A percentile compares a stretch with the other conserved stretches of the same genome.
phyloP scores from a whole-genome alignment of 176 grass and related monocot species.

The Carex pumila region DNA sequence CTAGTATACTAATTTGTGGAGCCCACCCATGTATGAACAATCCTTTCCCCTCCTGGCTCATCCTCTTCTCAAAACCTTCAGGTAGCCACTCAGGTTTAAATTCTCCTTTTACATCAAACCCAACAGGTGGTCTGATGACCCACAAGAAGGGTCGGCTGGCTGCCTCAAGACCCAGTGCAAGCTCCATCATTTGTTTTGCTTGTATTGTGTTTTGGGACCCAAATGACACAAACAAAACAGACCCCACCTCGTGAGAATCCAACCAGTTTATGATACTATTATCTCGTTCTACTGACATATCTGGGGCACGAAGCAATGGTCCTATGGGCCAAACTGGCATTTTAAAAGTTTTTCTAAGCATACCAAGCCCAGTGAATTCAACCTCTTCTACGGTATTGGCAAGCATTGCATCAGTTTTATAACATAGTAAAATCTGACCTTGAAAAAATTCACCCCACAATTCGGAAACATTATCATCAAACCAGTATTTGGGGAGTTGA shows the following conservation, averaged over 20 bases:
- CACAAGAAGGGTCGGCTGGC: conserved; percentile 22
- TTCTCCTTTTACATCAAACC: conserved; percentile 27
- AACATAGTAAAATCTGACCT: neutral
- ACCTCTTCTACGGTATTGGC: conserved; percentile 32
- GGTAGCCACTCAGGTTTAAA: conserved; percentile 33
- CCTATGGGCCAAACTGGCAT: conserved; percentile 28
- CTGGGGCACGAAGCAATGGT: conserved; percentile 16
- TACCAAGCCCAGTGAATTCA: conserved; percentile 19
- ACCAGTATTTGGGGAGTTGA: conserved; percentile 22
- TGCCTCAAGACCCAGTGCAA: conserved; percentile 27
- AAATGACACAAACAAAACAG: conserved; percentile 36
- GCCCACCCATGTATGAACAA: conserved; percentile 25
- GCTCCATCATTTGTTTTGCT: conserved; percentile 30
- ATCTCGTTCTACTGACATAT: neutral
- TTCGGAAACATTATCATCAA: neutral
- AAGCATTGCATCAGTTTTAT: conserved; percentile 22
- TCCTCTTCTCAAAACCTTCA: conserved; percentile 24
- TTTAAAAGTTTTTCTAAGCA: conserved; percentile 25
- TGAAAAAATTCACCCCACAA: conserved; percentile 22
- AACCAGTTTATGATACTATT: conserved; percentile 23
- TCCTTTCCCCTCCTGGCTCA: conserved; percentile 6
- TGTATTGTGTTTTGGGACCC: conserved; percentile 35
- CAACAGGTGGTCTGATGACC: conserved; percentile 27
- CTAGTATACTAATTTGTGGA: conserved; percentile 31
- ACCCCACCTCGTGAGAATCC: conserved; percentile 14